Percentiles rank a stretch among this genome's conserved stretches.
Conservation (phyloP, 2,329 filamentous ascomycete species). For the Trichoderma sp. region DNA sequence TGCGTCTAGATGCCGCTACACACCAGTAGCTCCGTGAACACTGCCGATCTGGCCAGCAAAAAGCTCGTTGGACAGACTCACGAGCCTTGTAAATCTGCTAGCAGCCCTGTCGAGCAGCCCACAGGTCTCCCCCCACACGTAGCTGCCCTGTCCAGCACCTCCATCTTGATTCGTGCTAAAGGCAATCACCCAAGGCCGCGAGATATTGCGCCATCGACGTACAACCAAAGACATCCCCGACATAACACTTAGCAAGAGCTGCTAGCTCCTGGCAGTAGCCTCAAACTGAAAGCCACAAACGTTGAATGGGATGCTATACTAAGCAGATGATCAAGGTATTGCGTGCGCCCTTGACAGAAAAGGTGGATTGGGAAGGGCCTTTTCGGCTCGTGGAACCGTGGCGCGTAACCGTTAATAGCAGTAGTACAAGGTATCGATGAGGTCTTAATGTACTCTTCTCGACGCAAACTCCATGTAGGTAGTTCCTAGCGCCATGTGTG, state of each 20-base stretch:
- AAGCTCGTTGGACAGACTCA: neutral
- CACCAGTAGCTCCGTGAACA: neutral
- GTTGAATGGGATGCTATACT: neutral
- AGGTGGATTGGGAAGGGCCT: slow-evolving; percentile 7
- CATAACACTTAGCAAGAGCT: neutral
- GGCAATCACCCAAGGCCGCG: slow-evolving; percentile 26
- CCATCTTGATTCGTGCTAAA: slow-evolving; percentile 23
- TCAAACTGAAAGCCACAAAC: neutral
- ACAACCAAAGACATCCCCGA: slow-evolving; percentile 5
- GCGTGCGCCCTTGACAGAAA: slow-evolving; percentile 8
- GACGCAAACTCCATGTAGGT: neutral
- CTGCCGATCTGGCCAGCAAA: slow-evolving; percentile 11
- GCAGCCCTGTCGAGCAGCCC: slow-evolving; percentile 14
- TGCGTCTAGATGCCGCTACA: slow-evolving; percentile 4
- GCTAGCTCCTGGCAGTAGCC: neutral
- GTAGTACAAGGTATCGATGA: neutral
- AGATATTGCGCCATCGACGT: slow-evolving; percentile 29
- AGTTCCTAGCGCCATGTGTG: slow-evolving; percentile 8
- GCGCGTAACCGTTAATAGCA: slow-evolving; percentile 8
- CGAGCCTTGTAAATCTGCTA: neutral
- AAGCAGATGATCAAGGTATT: neutral
- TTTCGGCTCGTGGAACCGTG: slow-evolving; percentile 15
- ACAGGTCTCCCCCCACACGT: neutral
- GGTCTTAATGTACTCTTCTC: neutral
- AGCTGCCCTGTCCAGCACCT: slow-evolving; percentile 9